A percentile compares a stretch with the other conserved stretches of the same genome.
These are phyloP conservation scores for Euclidium syriacum DNA, from an alignment of 345 rosid genomes.

Conservation along the genomic window DNA sequence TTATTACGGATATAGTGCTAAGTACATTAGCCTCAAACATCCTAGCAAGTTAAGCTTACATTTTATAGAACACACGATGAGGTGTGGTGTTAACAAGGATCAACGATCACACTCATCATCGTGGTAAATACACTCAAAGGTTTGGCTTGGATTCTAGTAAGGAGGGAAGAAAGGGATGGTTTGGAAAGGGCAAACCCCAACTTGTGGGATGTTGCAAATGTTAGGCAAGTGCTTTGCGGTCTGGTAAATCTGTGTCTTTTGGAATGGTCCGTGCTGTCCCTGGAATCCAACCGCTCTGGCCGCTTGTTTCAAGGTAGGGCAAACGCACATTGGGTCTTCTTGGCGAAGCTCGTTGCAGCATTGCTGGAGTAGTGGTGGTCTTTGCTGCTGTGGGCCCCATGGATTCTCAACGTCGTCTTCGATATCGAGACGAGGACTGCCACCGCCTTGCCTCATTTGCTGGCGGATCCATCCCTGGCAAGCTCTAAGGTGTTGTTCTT, in stretches of 20 bases:
- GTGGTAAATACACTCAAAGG: too few relatives aligned
- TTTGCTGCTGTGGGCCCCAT: not conserved
- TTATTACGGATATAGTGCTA: too few relatives aligned
- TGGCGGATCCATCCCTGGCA: slow-evolving; percentile 4
- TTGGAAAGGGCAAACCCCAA: slow-evolving; percentile 19
- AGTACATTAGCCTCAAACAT: not conserved
- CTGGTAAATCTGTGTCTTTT: not conserved
- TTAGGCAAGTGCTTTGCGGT: slow-evolving; percentile 20
- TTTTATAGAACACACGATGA: not conserved
- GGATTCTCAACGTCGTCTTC: slow-evolving; percentile 17
- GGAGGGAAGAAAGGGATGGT: slow-evolving; percentile 3
- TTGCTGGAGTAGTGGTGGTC: not conserved
- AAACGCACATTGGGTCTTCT: not conserved
- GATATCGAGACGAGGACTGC: not conserved
- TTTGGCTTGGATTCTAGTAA: not conserved
- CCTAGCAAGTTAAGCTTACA: not conserved
- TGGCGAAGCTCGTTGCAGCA: slow-evolving; percentile 14
- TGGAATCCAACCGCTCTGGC: not conserved
- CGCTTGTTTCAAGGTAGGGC: not conserved
- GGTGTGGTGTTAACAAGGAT: not conserved
- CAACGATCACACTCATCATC: not conserved
- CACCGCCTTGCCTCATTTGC: not conserved
- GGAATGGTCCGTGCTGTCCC: not conserved
- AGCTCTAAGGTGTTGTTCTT: slow-evolving; percentile 2
- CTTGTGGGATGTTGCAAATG: not conserved